A percentile compares a stretch with the other conserved stretches of the same genome.
phyloP scores from a whole-genome alignment of 768 basidiomycete species.

The Glaciozyma martinii region DNA sequence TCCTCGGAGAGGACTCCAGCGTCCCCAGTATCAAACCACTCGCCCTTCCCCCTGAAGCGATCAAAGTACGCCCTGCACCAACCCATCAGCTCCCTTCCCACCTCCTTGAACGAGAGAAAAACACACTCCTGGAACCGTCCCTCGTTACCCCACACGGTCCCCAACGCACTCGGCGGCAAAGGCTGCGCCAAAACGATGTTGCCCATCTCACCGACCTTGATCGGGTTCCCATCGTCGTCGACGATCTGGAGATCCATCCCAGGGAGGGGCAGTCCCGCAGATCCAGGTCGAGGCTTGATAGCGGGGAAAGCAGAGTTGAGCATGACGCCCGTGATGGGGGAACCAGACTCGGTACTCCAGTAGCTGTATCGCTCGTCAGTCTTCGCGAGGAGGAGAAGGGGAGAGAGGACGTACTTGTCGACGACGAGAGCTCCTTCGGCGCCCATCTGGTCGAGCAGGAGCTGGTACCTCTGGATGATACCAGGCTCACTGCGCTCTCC shows the following conservation, averaged over 20 bases:
- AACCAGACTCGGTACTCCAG: slow-evolving; percentile 7
- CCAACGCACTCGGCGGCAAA: neutral
- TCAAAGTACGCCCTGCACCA: slow-evolving; percentile 5
- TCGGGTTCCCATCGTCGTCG: slow-evolving; percentile 4
- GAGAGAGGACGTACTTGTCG: slow-evolving; percentile 1
- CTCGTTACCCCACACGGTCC: slow-evolving; percentile 1
- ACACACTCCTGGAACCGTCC: slow-evolving; percentile 5
- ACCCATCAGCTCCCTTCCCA: neutral
- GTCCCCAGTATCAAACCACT: slow-evolving; percentile 6
- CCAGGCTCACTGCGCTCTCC: slow-evolving; percentile 6
- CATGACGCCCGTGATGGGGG: slow-evolving; percentile 4
- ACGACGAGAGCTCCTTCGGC: slow-evolving; percentile 3
- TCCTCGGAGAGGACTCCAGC: slow-evolving; percentile 5
- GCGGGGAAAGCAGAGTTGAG: neutral
- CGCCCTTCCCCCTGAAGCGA: slow-evolving; percentile 6
- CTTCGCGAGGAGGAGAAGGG: neutral
- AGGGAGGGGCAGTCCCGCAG: slow-evolving; percentile 5
- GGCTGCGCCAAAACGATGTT: slow-evolving; percentile 3
- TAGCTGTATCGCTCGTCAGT: neutral
- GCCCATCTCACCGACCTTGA: slow-evolving; percentile 6
- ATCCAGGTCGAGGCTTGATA: slow-evolving; percentile 3
- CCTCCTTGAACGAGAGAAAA: neutral
- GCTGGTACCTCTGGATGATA: neutral
- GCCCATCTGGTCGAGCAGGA: neutral
- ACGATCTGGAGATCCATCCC: slow-evolving; percentile 12